phyloP scores from a whole-genome alignment of 495 filamentous ascomycete genomes.

The Chaetomium fimeti region DNA sequence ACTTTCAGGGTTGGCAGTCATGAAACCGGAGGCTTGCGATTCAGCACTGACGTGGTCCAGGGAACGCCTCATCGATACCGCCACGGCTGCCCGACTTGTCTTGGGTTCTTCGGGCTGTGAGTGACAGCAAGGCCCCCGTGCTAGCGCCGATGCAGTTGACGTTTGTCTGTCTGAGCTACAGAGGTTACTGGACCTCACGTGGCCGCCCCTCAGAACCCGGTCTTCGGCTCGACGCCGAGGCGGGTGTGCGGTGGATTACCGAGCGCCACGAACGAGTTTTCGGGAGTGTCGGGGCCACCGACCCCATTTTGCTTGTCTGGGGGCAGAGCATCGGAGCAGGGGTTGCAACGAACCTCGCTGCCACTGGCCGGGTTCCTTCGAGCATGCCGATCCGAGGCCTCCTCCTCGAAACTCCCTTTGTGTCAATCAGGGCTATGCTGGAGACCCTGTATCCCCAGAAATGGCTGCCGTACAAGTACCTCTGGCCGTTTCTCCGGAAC shows the following conservation, averaged over 20 bases:
- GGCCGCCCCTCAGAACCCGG: slow-evolving; percentile 66
- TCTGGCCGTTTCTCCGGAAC: slow-evolving; percentile 51
- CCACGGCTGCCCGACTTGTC: slow-evolving; percentile 69
- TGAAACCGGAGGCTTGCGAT: slow-evolving; percentile 3
- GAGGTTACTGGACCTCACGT: slow-evolving; percentile 76
- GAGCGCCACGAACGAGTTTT: slow-evolving; percentile 35
- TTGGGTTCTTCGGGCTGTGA: slow-evolving; percentile 47
- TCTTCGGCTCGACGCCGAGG: slow-evolving; percentile 62
- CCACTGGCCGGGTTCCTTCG: slow-evolving; percentile 25
- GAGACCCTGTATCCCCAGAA: slow-evolving; percentile 73
- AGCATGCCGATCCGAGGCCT: slow-evolving; percentile 44
- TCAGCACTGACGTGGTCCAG: slow-evolving; percentile 39
- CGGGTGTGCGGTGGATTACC: slow-evolving; percentile 57
- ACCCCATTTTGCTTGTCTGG: slow-evolving; percentile 63
- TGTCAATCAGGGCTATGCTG: slow-evolving; percentile 71
- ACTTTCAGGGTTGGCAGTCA: slow-evolving; percentile 55
- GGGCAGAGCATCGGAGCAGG: slow-evolving; percentile 73
- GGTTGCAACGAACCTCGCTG: slow-evolving; percentile 54
- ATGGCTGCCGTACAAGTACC: slow-evolving; percentile 69
- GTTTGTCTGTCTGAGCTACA: slow-evolving; percentile 67
- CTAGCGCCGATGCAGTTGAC: slow-evolving; percentile 44
- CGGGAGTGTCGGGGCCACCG: slow-evolving; percentile 25
- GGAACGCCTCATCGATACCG: slow-evolving; percentile 67
- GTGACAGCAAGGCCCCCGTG: slow-evolving; percentile 30
- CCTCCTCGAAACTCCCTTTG: slow-evolving; percentile 75